Percentiles rank a stretch among this genome's conserved stretches.
Evolutionary conservation across 2,329 filamentous ascomycete genomes (phyloP).

Genomic region (Fusarium heterosporum): DNA sequence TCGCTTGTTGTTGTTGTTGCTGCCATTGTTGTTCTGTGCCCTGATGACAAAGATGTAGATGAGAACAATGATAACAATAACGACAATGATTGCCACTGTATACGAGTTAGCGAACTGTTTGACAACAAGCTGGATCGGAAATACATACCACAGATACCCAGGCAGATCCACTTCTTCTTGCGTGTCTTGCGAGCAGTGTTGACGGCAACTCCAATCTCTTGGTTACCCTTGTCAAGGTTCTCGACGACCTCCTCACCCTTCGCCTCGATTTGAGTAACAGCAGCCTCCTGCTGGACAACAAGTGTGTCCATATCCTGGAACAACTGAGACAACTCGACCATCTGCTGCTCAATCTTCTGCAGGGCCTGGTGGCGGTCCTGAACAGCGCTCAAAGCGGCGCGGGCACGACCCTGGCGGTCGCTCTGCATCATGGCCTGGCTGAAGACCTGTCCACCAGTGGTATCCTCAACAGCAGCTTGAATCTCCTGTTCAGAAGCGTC

Average conservation of each 20-base stretch:
- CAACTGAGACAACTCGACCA: conserved; percentile 86
- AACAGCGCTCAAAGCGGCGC: conserved; percentile 81
- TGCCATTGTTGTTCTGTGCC: conserved; percentile 42
- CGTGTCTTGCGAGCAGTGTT: conserved; percentile 81
- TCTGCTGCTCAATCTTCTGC: conserved; percentile 90
- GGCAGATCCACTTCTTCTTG: conserved; percentile 97
- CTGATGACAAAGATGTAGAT: conserved; percentile 60
- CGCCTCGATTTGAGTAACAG: conserved; percentile 83
- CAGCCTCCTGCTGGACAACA: conserved; percentile 86
- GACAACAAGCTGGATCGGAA: not conserved
- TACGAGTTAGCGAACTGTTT: conserved; percentile 44
- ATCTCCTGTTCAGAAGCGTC: conserved; percentile 85
- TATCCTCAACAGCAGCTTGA: conserved; percentile 78
- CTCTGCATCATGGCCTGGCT: conserved; percentile 86
- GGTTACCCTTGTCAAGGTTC: conserved; percentile 87
- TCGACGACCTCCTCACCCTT: conserved; percentile 87
- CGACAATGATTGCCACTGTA: conserved; percentile 63
- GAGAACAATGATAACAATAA: conserved; percentile 65
- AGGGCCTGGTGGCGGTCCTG: conserved; percentile 87
- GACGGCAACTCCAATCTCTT: conserved; percentile 84
- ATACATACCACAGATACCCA: conserved; percentile 75
- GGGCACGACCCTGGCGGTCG: conserved; percentile 83
- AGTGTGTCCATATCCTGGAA: conserved; percentile 91
- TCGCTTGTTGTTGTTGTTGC: conserved; percentile 50
- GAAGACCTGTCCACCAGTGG: conserved; percentile 82